Conservation (phyloP, 2,329 filamentous ascomycete species). For the Sporothrix euskadiensis region DNA sequence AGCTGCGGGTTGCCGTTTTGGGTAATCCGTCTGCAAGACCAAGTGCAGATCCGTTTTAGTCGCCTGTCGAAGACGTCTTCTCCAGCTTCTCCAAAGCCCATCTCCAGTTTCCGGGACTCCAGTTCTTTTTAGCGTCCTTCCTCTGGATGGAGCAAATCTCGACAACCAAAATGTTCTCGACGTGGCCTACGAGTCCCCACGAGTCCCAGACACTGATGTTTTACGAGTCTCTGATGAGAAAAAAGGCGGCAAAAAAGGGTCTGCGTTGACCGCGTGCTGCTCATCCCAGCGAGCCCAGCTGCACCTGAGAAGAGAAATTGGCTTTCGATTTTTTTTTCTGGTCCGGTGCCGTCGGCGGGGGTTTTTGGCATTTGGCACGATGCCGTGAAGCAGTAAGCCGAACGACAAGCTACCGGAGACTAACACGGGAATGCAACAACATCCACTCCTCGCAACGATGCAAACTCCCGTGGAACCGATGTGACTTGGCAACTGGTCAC, state of each 20-base stretch:
- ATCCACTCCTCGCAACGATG: background rate
- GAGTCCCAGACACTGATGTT: background rate
- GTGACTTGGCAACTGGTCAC: background rate
- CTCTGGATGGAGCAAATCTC: background rate
- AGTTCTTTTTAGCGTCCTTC: slow-evolving; percentile 15
- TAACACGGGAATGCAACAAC: slow-evolving; percentile 2
- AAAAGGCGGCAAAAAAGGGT: background rate
- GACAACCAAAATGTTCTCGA: slow-evolving; percentile 16
- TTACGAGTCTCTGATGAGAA: background rate
- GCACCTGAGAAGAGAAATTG: background rate
- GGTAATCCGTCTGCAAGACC: slow-evolving; percentile 17
- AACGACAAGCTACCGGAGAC: background rate
- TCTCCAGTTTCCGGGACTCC: slow-evolving; percentile 12
- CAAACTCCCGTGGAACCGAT: background rate
- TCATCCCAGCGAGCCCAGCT: background rate
- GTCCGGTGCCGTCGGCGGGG: slow-evolving; percentile 8
- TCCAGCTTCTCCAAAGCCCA: slow-evolving; percentile 17
- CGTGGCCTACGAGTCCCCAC: background rate
- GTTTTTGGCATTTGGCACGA: background rate
- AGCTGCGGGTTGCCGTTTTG: slow-evolving; percentile 24
- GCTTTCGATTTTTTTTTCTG: background rate
- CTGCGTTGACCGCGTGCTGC: background rate
- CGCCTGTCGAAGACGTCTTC: background rate
- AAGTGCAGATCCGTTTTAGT: slow-evolving; percentile 10
- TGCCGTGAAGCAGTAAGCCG: slow-evolving; percentile 17